These are phyloP conservation scores for Diutina neorugosa DNA, from an alignment of 1,139 yeast species.

Conservation along the genomic window DNA sequence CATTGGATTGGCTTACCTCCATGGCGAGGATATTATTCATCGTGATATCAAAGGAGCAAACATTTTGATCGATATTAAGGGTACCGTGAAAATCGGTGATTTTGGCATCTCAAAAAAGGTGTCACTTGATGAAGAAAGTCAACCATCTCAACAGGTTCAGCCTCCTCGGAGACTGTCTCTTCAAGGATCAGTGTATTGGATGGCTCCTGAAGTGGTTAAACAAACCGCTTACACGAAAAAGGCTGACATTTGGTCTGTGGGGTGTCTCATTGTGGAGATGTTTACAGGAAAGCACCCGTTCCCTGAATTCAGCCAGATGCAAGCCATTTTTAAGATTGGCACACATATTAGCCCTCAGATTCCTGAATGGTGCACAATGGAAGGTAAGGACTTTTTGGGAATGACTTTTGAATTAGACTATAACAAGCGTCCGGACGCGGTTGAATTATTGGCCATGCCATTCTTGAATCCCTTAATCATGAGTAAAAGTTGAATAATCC, in stretches of 20 bases:
- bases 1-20: slow-evolving; percentile 71
- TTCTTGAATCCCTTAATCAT: slow-evolving; percentile 43
- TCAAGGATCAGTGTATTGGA: slow-evolving; percentile 95
- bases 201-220: slow-evolving; percentile 96
- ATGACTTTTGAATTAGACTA: slow-evolving; percentile 69
- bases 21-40: slow-evolving; percentile 74
- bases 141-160: slow-evolving; percentile 13
- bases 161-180: slow-evolving; percentile 62
- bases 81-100: slow-evolving; percentile 85
- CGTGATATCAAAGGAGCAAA: slow-evolving; percentile 92
- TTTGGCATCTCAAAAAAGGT: slow-evolving; percentile 84
- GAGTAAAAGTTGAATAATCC: slow-evolving; percentile 7
- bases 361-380: slow-evolving; percentile 66
- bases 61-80: slow-evolving; percentile 78
- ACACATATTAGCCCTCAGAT: slow-evolving; percentile 66
- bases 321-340: slow-evolving; percentile 87
- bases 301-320: slow-evolving; percentile 92
- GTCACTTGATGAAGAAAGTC: slow-evolving; percentile 16
- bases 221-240: slow-evolving; percentile 81
- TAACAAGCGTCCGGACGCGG: slow-evolving; percentile 61
- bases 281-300: slow-evolving; percentile 90
- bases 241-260: slow-evolving; percentile 94
- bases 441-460: slow-evolving; percentile 50
- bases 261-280: slow-evolving; percentile 87
- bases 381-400: slow-evolving; percentile 52